Evolutionary conservation across 345 rosid genomes (phyloP).

Genomic region (Eucalyptus urophylla): DNA sequence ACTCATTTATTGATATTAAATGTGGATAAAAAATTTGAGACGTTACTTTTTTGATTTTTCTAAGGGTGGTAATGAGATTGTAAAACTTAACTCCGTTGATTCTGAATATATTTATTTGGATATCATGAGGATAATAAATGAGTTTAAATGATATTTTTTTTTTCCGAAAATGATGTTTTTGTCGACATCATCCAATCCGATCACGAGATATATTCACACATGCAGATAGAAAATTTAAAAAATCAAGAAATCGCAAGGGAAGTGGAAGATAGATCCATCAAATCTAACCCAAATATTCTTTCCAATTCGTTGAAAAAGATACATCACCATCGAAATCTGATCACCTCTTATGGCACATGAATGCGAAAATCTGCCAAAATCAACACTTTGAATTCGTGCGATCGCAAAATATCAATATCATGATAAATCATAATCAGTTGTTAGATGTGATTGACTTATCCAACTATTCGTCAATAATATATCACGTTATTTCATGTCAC

Average conservation of each 20-base stretch:
- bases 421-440: fast-evolving
- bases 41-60: neutral
- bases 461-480: too few species aligned
- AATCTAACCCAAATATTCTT: neutral
- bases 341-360: neutral
- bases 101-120: neutral
- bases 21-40: neutral
- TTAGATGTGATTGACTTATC: neutral
- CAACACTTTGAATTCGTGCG: fast-evolving
- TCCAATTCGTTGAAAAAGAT: neutral
- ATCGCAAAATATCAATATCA: neutral
- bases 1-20: neutral
- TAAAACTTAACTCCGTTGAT: neutral
- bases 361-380: too few species aligned
- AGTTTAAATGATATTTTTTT: neutral
- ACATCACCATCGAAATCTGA: neutral
- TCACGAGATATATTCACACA: neutral
- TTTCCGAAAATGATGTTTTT: neutral
- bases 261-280: neutral
- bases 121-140: fast-evolving
- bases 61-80: fast-evolving
- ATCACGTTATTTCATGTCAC: fast-evolving
- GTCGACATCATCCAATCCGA: neutral
- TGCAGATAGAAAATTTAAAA: neutral
- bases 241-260: neutral